These are phyloP conservation scores for Pyrenochaeta sp. DNA, from an alignment of 2,329 filamentous ascomycete genomes.

Conservation along the genomic window DNA sequence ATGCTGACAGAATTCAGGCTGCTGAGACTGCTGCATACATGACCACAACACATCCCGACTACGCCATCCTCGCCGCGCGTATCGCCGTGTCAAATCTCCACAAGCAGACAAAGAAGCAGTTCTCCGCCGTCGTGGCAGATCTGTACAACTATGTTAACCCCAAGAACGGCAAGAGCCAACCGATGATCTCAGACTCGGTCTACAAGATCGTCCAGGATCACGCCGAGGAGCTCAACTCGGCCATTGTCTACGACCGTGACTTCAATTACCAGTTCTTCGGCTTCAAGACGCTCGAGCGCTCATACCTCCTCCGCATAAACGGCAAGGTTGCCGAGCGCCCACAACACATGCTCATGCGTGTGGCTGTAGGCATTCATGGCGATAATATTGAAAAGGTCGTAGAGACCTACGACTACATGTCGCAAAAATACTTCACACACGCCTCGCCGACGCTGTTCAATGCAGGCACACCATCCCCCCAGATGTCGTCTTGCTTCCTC, in stretches of 20 bases:
- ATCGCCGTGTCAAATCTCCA: slow-evolving; percentile 99
- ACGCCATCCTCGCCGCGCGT: slow-evolving; percentile 96
- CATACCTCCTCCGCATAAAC: slow-evolving; percentile 93
- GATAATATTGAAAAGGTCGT: slow-evolving; percentile 93
- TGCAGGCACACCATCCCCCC: slow-evolving; percentile 91
- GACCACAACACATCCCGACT: slow-evolving; percentile 99
- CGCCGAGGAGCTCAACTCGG: slow-evolving; percentile 96
- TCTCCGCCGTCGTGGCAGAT: slow-evolving; percentile 92
- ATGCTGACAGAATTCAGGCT: slow-evolving; percentile 66
- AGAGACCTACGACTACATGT: slow-evolving; percentile 99
- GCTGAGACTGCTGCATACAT: slow-evolving; percentile 99
- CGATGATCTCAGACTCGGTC: slow-evolving; percentile 93
- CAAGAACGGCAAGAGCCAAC: slow-evolving; percentile 81
- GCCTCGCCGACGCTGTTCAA: slow-evolving; percentile 98
- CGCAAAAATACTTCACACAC: slow-evolving; percentile 97
- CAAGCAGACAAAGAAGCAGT: slow-evolving; percentile 99
- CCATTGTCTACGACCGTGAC: slow-evolving; percentile 98
- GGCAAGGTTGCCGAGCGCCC: slow-evolving; percentile 97
- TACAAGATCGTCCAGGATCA: slow-evolving; percentile 96
- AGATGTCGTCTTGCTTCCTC: slow-evolving; percentile 97
- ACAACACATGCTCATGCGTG: slow-evolving; percentile 99
- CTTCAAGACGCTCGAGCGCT: slow-evolving; percentile 98
- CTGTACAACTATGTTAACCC: slow-evolving; percentile 97
- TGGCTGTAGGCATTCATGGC: slow-evolving; percentile 95
- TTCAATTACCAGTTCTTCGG: slow-evolving; percentile 99